Conservation (phyloP, 768 basidiomycete genomes). For the Scleroderma citrinum region DNA sequence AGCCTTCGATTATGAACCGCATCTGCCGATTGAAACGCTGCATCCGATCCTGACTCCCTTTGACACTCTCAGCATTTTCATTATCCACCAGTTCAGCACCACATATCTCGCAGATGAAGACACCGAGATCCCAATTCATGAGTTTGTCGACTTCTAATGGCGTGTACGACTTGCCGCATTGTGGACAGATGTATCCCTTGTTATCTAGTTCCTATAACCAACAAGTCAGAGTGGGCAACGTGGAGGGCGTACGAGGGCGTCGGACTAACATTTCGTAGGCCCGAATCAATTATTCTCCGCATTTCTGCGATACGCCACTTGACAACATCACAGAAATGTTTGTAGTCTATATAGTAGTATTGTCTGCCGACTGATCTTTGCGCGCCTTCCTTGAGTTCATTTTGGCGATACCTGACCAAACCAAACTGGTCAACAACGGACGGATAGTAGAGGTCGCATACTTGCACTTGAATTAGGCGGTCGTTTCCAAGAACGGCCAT, state of each 20-base stretch:
- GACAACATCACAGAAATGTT: constrained; percentile 93
- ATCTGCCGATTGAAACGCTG: constrained; percentile 91
- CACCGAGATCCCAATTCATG: constrained; percentile 60
- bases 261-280: constrained; percentile 72
- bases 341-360: constrained; percentile 96
- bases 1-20: constrained; percentile 76
- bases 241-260: background rate
- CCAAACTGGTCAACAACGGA: constrained; percentile 1
- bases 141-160: constrained; percentile 82
- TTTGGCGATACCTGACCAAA: constrained; percentile 69
- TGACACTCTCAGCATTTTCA: constrained; percentile 80
- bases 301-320: constrained; percentile 96
- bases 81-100: constrained; percentile 84
- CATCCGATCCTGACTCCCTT: constrained; percentile 91
- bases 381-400: constrained; percentile 86
- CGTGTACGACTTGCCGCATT: constrained; percentile 78
- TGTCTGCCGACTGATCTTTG: constrained; percentile 82
- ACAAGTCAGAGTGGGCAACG: background rate
- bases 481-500: constrained; percentile 78
- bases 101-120: constrained; percentile 85
- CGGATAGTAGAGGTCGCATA: constrained; percentile 3
- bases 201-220: constrained; percentile 80
- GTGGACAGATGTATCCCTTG: constrained; percentile 95
- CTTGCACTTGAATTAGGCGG: constrained; percentile 73
- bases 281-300: constrained; percentile 84